phyloP scores from a whole-genome alignment of 192 early-diverging fungal species.

The Geranomyces variabilis region DNA sequence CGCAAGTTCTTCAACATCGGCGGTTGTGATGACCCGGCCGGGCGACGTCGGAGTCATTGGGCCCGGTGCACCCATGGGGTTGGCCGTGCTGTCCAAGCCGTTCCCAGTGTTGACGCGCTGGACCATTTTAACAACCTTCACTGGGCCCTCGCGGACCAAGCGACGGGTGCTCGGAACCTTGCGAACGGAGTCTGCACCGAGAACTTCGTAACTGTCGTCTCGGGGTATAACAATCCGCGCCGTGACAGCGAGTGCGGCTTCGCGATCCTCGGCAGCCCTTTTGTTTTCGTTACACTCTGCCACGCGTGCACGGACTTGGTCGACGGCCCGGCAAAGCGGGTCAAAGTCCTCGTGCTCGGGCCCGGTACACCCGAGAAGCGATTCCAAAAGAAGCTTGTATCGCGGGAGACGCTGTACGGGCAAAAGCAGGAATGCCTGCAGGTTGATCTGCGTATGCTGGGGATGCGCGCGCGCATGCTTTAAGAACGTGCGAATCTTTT shows the following conservation, averaged over 20 bases:
- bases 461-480: conserved; percentile 52
- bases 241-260: conserved; percentile 37
- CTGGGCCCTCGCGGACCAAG: conserved; percentile 33
- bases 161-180: background rate
- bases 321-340: conserved; percentile 62
- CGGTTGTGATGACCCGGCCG: background rate
- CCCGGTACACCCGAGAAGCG: conserved; percentile 80
- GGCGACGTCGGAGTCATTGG: background rate
- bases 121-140: conserved; percentile 45
- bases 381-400: conserved; percentile 85
- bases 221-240: conserved; percentile 16
- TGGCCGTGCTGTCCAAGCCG: background rate
- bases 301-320: conserved; percentile 70
- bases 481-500: conserved; percentile 48
- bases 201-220: background rate
- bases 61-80: background rate
- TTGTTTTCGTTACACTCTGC: conserved; percentile 86
- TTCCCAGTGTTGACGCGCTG: conserved; percentile 4
- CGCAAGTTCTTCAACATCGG: conserved; percentile 13
- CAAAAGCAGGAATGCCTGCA: conserved; percentile 83
- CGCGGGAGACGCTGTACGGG: conserved; percentile 94
- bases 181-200: conserved; percentile 1
- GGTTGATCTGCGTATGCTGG: conserved; percentile 76
- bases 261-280: conserved; percentile 64
- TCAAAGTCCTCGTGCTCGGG: conserved; percentile 78